phyloP scores from a whole-genome alignment of 1,284 basidiomycete genomes.

The Ceratobasidium sp. region DNA sequence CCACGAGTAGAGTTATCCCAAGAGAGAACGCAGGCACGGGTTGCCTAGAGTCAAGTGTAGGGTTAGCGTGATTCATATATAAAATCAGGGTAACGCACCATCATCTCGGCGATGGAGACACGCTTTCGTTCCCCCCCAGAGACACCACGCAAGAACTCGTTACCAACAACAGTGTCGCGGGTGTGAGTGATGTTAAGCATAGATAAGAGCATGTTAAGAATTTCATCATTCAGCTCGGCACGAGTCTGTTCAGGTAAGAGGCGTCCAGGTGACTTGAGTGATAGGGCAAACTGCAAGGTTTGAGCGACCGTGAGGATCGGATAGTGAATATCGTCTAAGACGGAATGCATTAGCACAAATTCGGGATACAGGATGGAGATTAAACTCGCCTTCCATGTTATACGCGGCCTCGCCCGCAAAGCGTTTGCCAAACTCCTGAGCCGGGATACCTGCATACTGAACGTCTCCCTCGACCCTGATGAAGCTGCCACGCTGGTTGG shows the following conservation, averaged over 20 bases:
- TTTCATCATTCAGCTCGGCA: conserved; percentile 61
- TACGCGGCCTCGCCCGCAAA: conserved; percentile 64
- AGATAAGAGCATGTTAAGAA: conserved; percentile 64
- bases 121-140: conserved; percentile 70
- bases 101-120: conserved; percentile 68
- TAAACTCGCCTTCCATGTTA: conserved; percentile 57
- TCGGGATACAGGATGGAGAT: conserved; percentile 49
- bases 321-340: conserved; percentile 64
- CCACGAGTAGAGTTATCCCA: conserved; percentile 69
- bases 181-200: conserved; percentile 72
- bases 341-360: not conserved
- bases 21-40: conserved; percentile 52
- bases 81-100: conserved; percentile 54
- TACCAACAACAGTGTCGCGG: conserved; percentile 64
- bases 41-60: conserved; percentile 49
- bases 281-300: conserved; percentile 64
- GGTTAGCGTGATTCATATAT: not conserved
- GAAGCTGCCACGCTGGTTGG: conserved; percentile 63
- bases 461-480: conserved; percentile 62
- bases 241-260: conserved; percentile 60
- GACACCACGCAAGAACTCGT: conserved; percentile 67
- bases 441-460: conserved; percentile 64
- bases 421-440: conserved; percentile 62
- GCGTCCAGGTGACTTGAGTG: conserved; percentile 63
- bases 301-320: conserved; percentile 69